Evolutionary conservation across 2,329 filamentous ascomycete species (phyloP).

Genomic region (Corynespora cassiicola): DNA sequence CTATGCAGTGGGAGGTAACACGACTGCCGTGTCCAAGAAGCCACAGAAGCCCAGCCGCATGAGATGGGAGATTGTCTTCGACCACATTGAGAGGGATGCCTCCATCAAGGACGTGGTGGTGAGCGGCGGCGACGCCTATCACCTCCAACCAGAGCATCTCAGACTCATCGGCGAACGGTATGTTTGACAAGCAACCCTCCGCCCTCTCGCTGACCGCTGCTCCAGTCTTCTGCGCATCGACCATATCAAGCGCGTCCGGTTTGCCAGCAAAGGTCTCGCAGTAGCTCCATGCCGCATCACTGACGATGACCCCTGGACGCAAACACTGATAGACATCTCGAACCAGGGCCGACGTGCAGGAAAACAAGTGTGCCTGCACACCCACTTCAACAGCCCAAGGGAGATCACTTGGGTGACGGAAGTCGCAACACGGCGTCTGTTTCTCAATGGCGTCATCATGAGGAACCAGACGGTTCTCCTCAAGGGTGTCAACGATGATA

Average conservation of each 20-base stretch:
- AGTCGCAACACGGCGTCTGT: slow-evolving; percentile 58
- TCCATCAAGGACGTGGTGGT: slow-evolving; percentile 65
- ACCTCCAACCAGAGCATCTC: slow-evolving; percentile 61
- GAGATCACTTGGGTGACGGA: slow-evolving; percentile 68
- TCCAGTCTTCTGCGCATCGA: slow-evolving; percentile 60
- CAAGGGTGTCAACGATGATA: slow-evolving; percentile 64
- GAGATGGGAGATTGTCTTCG: slow-evolving; percentile 64
- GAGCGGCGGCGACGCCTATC: slow-evolving; percentile 69
- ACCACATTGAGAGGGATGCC: slow-evolving; percentile 61
- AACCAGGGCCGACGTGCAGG: slow-evolving; percentile 59
- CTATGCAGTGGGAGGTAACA: slow-evolving; percentile 64
- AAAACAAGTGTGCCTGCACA: slow-evolving; percentile 68
- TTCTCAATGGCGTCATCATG: slow-evolving; percentile 60
- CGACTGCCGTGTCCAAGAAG: slow-evolving; percentile 54
- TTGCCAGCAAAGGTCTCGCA: slow-evolving; percentile 68
- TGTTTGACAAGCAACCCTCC: neutral
- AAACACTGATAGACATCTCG: slow-evolving; percentile 59
- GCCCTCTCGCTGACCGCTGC: slow-evolving; percentile 1
- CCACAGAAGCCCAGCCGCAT: slow-evolving; percentile 48
- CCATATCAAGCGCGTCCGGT: slow-evolving; percentile 65
- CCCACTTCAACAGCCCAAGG: slow-evolving; percentile 69
- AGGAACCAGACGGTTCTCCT: slow-evolving; percentile 68
- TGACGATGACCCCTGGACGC: slow-evolving; percentile 62
- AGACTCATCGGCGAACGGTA: slow-evolving; percentile 58
- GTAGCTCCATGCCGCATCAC: slow-evolving; percentile 64